Percentiles rank a stretch among this genome's conserved stretches.
Evolutionary conservation across 192 early-diverging fungal species (phyloP).

Genomic region (Helicostylum pulchrum): DNA sequence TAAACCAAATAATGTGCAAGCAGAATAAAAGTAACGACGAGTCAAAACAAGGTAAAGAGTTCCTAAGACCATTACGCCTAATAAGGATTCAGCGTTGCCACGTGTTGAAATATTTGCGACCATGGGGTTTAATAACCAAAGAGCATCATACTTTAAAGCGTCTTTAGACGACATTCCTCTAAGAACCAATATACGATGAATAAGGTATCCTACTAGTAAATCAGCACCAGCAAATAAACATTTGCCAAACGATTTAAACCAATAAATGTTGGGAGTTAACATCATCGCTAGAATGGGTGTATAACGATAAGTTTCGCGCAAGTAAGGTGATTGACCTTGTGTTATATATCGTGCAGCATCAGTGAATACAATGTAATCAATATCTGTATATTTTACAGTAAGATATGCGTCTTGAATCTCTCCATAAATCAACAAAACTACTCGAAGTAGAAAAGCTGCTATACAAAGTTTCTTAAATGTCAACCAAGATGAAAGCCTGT

Average conservation of each 20-base stretch:
- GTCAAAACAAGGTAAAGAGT: constrained; percentile 70
- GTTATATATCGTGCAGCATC: constrained; percentile 86
- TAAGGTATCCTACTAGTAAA: constrained; percentile 70
- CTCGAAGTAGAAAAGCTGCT: constrained; percentile 49
- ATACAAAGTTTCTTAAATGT: constrained; percentile 29
- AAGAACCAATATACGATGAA: constrained; percentile 51
- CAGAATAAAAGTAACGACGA: constrained; percentile 43
- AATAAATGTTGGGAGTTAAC: constrained; percentile 78
- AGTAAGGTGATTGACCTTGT: constrained; percentile 75
- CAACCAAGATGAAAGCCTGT: constrained; percentile 10
- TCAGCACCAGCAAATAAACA: constrained; percentile 85
- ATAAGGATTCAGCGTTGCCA: constrained; percentile 87
- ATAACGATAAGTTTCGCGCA: constrained; percentile 94
- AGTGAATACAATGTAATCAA: constrained; percentile 96
- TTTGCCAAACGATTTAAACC: constrained; percentile 83
- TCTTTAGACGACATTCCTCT: constrained; percentile 52
- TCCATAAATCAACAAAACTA: constrained; percentile 74
- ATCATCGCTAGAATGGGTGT: constrained; percentile 92
- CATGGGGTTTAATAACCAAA: constrained; percentile 95
- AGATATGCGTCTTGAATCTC: constrained; percentile 84
- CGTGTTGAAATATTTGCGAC: constrained; percentile 95
- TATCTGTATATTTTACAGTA: constrained; percentile 96
- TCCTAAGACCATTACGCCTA: constrained; percentile 75
- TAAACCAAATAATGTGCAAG: constrained; percentile 76
- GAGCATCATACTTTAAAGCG: constrained; percentile 52